These are phyloP conservation scores for Gossypium rotundifolium DNA, from an alignment of 345 rosid genomes.

Conservation along the genomic window DNA sequence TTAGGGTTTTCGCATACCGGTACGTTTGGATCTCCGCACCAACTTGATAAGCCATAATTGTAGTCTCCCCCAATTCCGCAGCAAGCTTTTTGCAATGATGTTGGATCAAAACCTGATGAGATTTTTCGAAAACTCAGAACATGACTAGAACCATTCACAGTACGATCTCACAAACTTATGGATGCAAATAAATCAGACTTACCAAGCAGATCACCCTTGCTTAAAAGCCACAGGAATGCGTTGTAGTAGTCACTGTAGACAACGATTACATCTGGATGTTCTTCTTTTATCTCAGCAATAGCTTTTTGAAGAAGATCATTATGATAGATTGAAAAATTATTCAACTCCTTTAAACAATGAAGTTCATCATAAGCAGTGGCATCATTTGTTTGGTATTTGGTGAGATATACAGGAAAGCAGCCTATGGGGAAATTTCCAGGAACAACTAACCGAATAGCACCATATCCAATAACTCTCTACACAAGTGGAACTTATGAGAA, in stretches of 20 bases:
- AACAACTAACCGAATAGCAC: not conserved
- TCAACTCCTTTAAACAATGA: not conserved
- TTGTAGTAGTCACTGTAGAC: not conserved
- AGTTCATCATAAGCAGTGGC: not conserved
- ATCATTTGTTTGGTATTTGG: not conserved
- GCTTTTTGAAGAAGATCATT: not conserved
- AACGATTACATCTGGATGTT: not conserved
- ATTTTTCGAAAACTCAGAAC: not conserved
- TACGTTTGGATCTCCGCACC: not conserved
- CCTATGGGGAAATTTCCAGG: not conserved
- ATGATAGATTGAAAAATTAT: not conserved
- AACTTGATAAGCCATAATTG: not conserved
- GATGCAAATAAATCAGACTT: not conserved
- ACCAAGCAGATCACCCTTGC: not conserved
- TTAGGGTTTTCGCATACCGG: not conserved
- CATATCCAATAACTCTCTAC: not conserved
- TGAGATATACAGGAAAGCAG: not conserved
- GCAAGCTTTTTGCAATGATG: not conserved
- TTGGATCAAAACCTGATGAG: not conserved
- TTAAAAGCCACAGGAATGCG: not conserved
- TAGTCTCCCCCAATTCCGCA: not conserved
- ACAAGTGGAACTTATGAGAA: not conserved
- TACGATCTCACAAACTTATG: not conserved
- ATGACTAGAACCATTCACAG: not conserved
- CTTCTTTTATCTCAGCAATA: not conserved